These are phyloP conservation scores for Wickerhamiella azymoides DNA, from an alignment of 805 yeast genomes.

Conservation along the genomic window DNA sequence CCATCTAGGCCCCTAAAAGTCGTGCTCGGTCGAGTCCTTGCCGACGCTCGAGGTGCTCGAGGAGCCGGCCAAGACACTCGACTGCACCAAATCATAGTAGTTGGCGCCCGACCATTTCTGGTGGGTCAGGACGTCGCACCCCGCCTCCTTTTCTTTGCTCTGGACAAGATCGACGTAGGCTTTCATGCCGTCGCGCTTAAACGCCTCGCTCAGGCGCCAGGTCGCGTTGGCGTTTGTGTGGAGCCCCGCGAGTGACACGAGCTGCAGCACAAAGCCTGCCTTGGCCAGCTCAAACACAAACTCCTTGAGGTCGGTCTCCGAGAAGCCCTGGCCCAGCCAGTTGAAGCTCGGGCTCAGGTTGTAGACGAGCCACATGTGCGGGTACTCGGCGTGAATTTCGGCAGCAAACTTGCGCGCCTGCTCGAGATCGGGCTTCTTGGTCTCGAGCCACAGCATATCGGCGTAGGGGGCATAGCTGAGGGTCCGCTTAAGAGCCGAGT, in stretches of 20 bases:
- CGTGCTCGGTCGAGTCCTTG: constrained; percentile 30
- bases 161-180: constrained; percentile 45
- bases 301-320: constrained; percentile 31
- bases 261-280: constrained; percentile 43
- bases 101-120: constrained; percentile 55
- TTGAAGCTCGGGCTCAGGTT: constrained; percentile 49
- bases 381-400: constrained; percentile 33
- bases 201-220: constrained; percentile 37
- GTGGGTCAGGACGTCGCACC: constrained; percentile 43
- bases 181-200: constrained; percentile 41
- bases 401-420: constrained; percentile 38
- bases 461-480: constrained; percentile 43
- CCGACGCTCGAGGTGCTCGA: constrained; percentile 33
- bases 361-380: constrained; percentile 44
- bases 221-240: constrained; percentile 40
- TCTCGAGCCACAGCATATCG: constrained; percentile 49
- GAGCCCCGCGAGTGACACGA: constrained; percentile 47
- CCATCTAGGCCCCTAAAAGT: no score
- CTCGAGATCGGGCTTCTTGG: constrained; percentile 41
- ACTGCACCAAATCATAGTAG: constrained; percentile 34
- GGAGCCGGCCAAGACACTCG: constrained; percentile 32
- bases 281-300: constrained; percentile 43
- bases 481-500: constrained; percentile 41
- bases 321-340: constrained; percentile 45
- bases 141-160: constrained; percentile 30